Evolutionary conservation across 495 filamentous ascomycete species (phyloP).

Genomic region (Letharia columbiana): DNA sequence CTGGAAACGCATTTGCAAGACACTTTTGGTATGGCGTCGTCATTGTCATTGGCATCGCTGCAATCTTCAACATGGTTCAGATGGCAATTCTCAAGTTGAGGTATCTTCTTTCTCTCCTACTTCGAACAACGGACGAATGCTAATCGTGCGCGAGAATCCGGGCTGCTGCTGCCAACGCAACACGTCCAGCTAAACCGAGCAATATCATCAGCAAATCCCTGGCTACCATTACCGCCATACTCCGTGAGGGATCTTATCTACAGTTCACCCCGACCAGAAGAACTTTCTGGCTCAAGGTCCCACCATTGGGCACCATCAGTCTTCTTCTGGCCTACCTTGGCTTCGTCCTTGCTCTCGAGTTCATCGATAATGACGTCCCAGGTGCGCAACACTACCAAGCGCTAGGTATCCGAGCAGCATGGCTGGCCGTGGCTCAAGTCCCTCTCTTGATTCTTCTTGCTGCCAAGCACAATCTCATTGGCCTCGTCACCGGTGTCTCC

Average conservation of each 20-base stretch:
- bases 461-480: conserved; percentile 67
- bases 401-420: conserved; percentile 67
- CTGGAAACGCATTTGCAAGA: conserved; percentile 40
- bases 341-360: conserved; percentile 35
- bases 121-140: conserved; percentile 1
- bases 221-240: conserved; percentile 60
- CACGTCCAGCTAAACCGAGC: conserved; percentile 51
- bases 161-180: conserved; percentile 7
- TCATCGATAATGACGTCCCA: conserved; percentile 35
- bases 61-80: conserved; percentile 43
- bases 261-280: conserved; percentile 42
- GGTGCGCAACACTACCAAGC: conserved; percentile 51
- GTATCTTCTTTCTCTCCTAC: conserved; percentile 28
- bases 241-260: conserved; percentile 56
- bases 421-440: conserved; percentile 68
- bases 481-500: conserved; percentile 55
- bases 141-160: conserved; percentile 4
- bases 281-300: conserved; percentile 37
- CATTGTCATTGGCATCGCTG: conserved; percentile 41
- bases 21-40: conserved; percentile 48
- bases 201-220: conserved; percentile 44
- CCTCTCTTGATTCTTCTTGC: conserved; percentile 72
- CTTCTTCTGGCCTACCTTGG: conserved; percentile 36
- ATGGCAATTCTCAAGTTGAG: conserved; percentile 39
- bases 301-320: conserved; percentile 48